Base-by-base conservation (phyloP, 164 flowering plant genomes). In the Tinospora cordifolia region DNA sequence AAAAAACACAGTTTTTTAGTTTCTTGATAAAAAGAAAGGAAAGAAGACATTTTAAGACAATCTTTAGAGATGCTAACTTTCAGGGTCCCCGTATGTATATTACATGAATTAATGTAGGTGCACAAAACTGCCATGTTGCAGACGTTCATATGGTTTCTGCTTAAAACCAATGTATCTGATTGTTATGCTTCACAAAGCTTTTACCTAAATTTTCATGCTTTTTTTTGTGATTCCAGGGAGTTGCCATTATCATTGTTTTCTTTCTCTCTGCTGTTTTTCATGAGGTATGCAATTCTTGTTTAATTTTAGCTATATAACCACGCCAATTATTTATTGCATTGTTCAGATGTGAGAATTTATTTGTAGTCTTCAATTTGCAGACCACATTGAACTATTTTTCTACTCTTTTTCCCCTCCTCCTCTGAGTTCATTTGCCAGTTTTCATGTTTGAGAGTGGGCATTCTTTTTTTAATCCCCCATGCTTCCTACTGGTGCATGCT, bases 201-300 rank as follows among this genome's bases (percentile, higher is more conserved):
- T 19, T 54, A 17, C 60, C n/a, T 21, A 2, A 54, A 8, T 21
- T 8, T 54, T 54, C n/a, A 54, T 57, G 63, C 26, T 8, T 69
- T 44, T 6, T 22, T 65, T 69, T 66, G n/a, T 65, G 26, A 8
- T 75, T 65, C 66, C 88, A 91, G 98, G 90, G 83, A 72, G 81
- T 79, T 78, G 86, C 98, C 3, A 19, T 91, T 65, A 46, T 93
- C 73, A 80, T 93, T 69, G 83, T 90, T n/a, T 95, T 95, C 79
- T 70, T 87, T n/a, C 75, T 91, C n/a, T 95, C 98, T 72, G 97
- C 98, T 22, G 63, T 88, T 71, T 95, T 95, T 68, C 99, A 95
- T 77, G 99, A 92, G 99, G 99, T 95, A 83, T 62, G 47, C 68
- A 62, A 19, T 14, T 63, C 17, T 75, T 69, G 12, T 40, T 44